Percentiles rank a stretch among this genome's conserved stretches.
Evolutionary conservation across 352 stramenopile species (phyloP).

Genomic region (Phytophthora foliorum): DNA sequence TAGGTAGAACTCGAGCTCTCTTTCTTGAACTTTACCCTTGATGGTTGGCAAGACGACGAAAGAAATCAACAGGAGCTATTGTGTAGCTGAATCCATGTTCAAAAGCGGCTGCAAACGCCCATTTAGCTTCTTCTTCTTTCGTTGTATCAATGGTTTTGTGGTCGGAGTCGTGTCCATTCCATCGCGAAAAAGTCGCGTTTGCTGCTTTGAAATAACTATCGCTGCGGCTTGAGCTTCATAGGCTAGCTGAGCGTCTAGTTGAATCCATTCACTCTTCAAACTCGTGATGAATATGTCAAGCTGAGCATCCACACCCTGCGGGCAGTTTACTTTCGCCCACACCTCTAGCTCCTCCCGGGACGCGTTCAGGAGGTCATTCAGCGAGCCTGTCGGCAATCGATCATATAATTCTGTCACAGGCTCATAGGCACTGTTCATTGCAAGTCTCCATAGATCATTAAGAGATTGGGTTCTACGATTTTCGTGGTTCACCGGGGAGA

Average conservation of each 20-base stretch:
- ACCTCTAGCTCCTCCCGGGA: conserved; percentile 8
- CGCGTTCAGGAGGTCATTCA: conserved; percentile 44
- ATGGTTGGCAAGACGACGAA: too few relatives aligned
- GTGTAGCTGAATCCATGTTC: background rate
- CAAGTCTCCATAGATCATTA: conserved; percentile 52
- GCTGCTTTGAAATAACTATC: background rate
- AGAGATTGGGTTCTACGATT: conserved; percentile 34
- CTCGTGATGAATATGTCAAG: conserved; percentile 42
- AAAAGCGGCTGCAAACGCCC: conserved; percentile 14
- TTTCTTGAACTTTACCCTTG: background rate
- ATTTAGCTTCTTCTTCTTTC: conserved; percentile 9
- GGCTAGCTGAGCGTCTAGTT: conserved; percentile 14
- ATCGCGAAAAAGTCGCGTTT: background rate
- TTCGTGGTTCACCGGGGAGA: conserved; percentile 50
- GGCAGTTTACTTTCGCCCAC: conserved; percentile 23
- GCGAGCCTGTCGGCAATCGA: conserved; percentile 31
- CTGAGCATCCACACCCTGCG: conserved; percentile 26
- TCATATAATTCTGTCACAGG: conserved; percentile 45
- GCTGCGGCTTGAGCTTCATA: conserved; percentile 9
- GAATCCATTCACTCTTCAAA: conserved; percentile 29
- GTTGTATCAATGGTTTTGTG: background rate
- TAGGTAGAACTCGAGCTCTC: conserved; percentile 57
- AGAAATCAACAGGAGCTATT: conserved; percentile 1
- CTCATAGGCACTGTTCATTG: conserved; percentile 41
- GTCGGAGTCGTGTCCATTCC: background rate